Percentiles rank a stretch among this genome's conserved stretches.
phyloP scores from a whole-genome alignment of 2,329 filamentous ascomycete genomes.

The Metarhizium album region DNA sequence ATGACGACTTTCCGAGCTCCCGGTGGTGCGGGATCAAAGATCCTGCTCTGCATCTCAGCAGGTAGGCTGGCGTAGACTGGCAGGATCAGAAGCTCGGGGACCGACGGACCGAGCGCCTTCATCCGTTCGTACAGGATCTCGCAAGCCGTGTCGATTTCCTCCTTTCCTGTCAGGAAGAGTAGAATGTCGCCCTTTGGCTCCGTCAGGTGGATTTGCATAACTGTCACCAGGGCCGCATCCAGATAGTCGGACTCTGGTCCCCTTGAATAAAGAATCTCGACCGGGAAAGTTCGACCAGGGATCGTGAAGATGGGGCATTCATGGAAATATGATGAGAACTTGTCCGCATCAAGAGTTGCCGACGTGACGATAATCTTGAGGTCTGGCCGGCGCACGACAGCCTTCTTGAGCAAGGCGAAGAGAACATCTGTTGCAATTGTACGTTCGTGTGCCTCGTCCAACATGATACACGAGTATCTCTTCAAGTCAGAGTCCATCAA shows the following conservation, averaged over 20 bases:
- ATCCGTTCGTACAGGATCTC: conserved; percentile 91
- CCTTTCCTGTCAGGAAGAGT: conserved; percentile 93
- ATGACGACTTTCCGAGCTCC: conserved; percentile 91
- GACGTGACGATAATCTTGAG: conserved; percentile 94
- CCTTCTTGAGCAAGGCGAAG: conserved; percentile 90
- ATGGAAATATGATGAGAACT: conserved; percentile 94
- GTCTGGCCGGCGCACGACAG: conserved; percentile 72
- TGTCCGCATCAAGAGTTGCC: conserved; percentile 91
- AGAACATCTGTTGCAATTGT: conserved; percentile 94
- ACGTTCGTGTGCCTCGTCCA: conserved; percentile 95
- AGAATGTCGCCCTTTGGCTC: conserved; percentile 90
- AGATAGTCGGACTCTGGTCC: conserved; percentile 95
- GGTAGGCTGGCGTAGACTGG: conserved; percentile 95
- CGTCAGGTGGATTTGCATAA: conserved; percentile 95
- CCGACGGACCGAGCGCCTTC: conserved; percentile 83
- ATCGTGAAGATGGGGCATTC: conserved; percentile 95
- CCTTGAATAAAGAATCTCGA: conserved; percentile 89
- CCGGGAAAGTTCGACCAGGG: conserved; percentile 86
- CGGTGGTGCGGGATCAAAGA: conserved; percentile 85
- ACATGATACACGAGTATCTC: conserved; percentile 92
- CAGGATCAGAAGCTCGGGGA: conserved; percentile 84
- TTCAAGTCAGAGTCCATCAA: conserved; percentile 81
- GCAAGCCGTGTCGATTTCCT: conserved; percentile 92
- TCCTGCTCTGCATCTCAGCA: conserved; percentile 83
- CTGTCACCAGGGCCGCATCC: conserved; percentile 85